Conservation (phyloP, 148 eudicot genomes). For the Chenopodium quinoa region DNA sequence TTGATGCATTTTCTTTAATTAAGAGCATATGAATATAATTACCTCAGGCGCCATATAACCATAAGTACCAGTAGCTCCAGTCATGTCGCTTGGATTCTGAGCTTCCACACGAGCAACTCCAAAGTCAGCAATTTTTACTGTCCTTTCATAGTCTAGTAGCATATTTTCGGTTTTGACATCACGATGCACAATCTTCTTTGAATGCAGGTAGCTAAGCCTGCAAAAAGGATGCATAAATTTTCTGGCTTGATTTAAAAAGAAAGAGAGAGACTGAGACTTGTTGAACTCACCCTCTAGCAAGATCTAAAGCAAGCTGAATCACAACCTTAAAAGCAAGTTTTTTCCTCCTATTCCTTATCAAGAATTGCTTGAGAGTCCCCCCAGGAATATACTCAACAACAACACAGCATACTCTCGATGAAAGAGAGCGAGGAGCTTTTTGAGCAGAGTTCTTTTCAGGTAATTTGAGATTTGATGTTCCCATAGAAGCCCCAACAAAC, state of each 20-base stretch:
- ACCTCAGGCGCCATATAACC: slow-evolving; percentile 99
- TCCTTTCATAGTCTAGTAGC: slow-evolving; percentile 58
- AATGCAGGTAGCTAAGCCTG: slow-evolving; percentile 73
- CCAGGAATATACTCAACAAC: slow-evolving; percentile 74
- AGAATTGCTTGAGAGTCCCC: slow-evolving; percentile 68
- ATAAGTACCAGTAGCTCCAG: slow-evolving; percentile 89
- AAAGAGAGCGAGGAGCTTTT: slow-evolving; percentile 32
- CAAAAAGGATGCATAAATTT: slow-evolving; percentile 12
- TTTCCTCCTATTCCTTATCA: slow-evolving; percentile 57
- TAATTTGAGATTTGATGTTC: slow-evolving; percentile 76
- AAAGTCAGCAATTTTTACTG: slow-evolving; percentile 83
- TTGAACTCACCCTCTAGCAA: slow-evolving; percentile 74
- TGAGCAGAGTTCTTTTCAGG: slow-evolving; percentile 47
- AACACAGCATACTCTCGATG: slow-evolving; percentile 80
- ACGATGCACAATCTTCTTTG: slow-evolving; percentile 88
- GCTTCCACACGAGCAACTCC: slow-evolving; percentile 95
- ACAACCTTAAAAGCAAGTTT: slow-evolving; percentile 75
- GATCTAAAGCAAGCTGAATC: slow-evolving; percentile 71
- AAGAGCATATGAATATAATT: slow-evolving; percentile 8
- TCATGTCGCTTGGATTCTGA: slow-evolving; percentile 83
- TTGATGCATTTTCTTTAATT: background rate
- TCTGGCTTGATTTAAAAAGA: background rate
- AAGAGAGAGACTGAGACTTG: background rate
- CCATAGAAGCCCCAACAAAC: slow-evolving; percentile 96
- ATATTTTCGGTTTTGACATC: slow-evolving; percentile 94